Percentiles rank a stretch among this genome's conserved stretches.
Conservation (phyloP, 257 asterid genomes). For the Ligustrum vulgare region DNA sequence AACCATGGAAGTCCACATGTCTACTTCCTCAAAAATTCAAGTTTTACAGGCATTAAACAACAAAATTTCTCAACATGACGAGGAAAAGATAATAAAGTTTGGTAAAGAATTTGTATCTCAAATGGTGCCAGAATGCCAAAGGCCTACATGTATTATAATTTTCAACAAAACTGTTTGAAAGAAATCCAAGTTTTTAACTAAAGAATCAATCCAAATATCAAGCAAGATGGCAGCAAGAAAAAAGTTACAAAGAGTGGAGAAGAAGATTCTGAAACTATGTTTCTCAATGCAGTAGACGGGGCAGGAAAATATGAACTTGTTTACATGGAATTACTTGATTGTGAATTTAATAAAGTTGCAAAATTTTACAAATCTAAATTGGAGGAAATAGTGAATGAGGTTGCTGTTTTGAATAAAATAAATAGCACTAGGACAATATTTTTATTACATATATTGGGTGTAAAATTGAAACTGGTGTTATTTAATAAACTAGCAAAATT, state of each 20-base stretch:
- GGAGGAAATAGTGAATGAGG: conserved; percentile 47
- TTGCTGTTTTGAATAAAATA: conserved; percentile 32
- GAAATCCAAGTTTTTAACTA: conserved; percentile 35
- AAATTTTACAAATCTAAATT: conserved; percentile 38
- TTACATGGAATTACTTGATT: conserved; percentile 42
- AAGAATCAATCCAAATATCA: conserved; percentile 11
- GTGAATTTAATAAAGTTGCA: conserved; percentile 47
- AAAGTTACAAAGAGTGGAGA: conserved; percentile 33
- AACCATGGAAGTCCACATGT: too few relatives aligned
- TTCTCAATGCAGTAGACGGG: conserved; percentile 19
- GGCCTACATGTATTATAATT: conserved; percentile 45
- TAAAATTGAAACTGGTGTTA: too few relatives aligned
- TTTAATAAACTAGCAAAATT: too few relatives aligned
- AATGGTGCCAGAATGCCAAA: conserved; percentile 59
- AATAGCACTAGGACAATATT: too few relatives aligned
- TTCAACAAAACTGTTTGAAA: conserved; percentile 31
- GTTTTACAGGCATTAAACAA: not conserved
- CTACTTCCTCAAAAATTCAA: not conserved
- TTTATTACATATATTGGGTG: too few relatives aligned
- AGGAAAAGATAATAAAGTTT: conserved; percentile 38
- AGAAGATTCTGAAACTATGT: conserved; percentile 23
- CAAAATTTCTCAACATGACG: not conserved
- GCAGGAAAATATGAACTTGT: conserved; percentile 39
- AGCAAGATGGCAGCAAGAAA: conserved; percentile 2
- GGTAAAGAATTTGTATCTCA: conserved; percentile 44